Percentiles rank a stretch among this genome's conserved stretches.
phyloP scores from a whole-genome alignment of 2,329 filamentous ascomycete species.

The Colletotrichum sp. region DNA sequence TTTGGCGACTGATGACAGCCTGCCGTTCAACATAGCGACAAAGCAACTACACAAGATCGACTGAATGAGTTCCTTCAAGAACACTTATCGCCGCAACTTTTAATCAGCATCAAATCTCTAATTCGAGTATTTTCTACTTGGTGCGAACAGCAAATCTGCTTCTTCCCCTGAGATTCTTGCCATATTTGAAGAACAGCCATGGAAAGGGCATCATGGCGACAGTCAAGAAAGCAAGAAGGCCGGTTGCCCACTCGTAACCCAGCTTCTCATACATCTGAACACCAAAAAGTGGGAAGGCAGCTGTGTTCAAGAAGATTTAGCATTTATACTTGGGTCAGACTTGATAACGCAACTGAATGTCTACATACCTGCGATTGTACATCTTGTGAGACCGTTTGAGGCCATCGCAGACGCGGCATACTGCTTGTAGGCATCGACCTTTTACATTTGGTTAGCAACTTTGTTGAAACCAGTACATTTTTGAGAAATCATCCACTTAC shows the following conservation, averaged over 20 bases:
- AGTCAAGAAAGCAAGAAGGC: conserved; percentile 64
- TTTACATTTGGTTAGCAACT: neutral
- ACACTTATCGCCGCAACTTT: neutral
- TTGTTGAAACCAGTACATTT: neutral
- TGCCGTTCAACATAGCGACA: neutral
- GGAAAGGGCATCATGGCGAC: conserved; percentile 68
- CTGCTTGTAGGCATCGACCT: conserved; percentile 78
- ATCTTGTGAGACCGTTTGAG: conserved; percentile 81
- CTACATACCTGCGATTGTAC: conserved; percentile 69
- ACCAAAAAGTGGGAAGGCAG: conserved; percentile 77
- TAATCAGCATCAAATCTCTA: neutral
- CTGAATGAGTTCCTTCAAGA: neutral
- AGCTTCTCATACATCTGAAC: conserved; percentile 73
- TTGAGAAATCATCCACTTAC: conserved; percentile 50
- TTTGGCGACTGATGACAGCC: neutral
- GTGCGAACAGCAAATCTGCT: conserved; percentile 53
- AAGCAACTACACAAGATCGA: neutral
- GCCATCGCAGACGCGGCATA: conserved; percentile 83
- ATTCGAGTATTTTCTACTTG: neutral
- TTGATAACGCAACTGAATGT: neutral
- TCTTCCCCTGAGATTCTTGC: conserved; percentile 58
- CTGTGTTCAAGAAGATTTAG: conserved; percentile 39
- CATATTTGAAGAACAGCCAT: conserved; percentile 65
- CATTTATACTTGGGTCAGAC: neutral
- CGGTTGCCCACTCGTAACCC: conserved; percentile 73